Evolutionary conservation across 2,329 filamentous ascomycete species (phyloP).

Genomic region (Fusarium pseudonygamai): DNA sequence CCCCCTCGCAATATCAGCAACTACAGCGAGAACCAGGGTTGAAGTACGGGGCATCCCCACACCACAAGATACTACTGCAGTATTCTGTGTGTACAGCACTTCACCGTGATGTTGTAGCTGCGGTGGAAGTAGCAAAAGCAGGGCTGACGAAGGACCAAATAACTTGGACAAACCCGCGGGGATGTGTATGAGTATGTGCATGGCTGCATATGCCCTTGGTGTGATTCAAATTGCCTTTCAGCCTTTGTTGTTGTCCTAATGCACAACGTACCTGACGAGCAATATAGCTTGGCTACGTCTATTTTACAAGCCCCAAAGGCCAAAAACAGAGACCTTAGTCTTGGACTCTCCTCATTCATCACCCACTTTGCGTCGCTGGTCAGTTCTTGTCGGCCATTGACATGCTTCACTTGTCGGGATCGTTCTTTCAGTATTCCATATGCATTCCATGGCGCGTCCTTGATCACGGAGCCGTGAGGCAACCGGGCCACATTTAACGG

Average conservation of each 20-base stretch:
- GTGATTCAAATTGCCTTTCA: conserved; percentile 22
- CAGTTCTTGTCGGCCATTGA: background rate
- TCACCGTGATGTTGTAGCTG: conserved; percentile 33
- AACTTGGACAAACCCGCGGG: conserved; percentile 27
- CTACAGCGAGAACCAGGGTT: conserved; percentile 28
- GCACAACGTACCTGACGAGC: conserved; percentile 13
- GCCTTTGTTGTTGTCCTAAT: conserved; percentile 24
- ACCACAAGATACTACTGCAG: conserved; percentile 37
- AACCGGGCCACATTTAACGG: conserved; percentile 37
- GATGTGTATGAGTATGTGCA: conserved; percentile 24
- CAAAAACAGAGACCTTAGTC: background rate
- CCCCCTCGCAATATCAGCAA: conserved; percentile 33
- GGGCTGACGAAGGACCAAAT: conserved; percentile 33
- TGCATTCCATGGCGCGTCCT: conserved; percentile 28
- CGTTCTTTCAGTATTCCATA: conserved; percentile 28
- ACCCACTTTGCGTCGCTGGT: background rate
- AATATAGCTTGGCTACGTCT: conserved; percentile 14
- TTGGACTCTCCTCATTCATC: background rate
- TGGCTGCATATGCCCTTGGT: conserved; percentile 25
- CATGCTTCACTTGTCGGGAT: background rate
- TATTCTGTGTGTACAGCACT: conserved; percentile 32
- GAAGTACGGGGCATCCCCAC: conserved; percentile 37
- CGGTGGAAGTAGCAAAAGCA: conserved; percentile 24
- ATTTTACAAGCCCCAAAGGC: background rate
- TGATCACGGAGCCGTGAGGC: conserved; percentile 15